Percentiles rank a stretch among this genome's conserved stretches.
Conservation (phyloP, 2,329 filamentous ascomycete genomes). For the Colletotrichum gigasporum region DNA sequence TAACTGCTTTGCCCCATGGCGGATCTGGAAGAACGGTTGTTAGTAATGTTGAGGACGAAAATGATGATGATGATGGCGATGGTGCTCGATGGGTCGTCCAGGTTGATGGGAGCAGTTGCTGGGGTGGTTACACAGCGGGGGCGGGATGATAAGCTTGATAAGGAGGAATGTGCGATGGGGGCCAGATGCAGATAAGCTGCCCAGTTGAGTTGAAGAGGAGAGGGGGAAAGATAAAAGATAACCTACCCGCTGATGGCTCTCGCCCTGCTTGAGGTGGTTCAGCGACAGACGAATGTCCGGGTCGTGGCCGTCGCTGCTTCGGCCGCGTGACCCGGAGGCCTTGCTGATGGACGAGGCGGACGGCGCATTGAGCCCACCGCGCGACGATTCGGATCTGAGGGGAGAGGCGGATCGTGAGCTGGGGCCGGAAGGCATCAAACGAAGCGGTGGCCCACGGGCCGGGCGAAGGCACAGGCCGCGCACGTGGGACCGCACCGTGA, state of each 20-base stretch:
- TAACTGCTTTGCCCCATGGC: slow-evolving; percentile 15
- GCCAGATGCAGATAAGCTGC: neutral
- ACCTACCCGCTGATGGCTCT: slow-evolving; percentile 27
- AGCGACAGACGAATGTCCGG: slow-evolving; percentile 6
- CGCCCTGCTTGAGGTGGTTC: slow-evolving; percentile 25
- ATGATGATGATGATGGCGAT: neutral
- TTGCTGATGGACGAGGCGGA: neutral
- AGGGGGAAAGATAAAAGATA: neutral
- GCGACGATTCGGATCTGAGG: slow-evolving; percentile 15
- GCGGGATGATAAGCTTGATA: neutral
- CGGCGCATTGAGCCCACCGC: neutral
- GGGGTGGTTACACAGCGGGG: neutral
- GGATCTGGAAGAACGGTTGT: neutral
- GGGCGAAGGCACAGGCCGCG: neutral
- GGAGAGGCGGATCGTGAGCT: slow-evolving; percentile 25
- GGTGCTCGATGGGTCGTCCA: neutral
- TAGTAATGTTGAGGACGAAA: neutral
- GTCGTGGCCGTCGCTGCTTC: slow-evolving; percentile 10
- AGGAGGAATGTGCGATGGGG: neutral
- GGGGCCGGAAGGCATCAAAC: slow-evolving; percentile 30
- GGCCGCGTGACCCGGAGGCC: neutral
- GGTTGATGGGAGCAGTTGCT: neutral
- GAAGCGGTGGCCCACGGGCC: slow-evolving; percentile 16
- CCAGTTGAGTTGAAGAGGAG: neutral
- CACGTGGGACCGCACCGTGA: slow-evolving; percentile 13